phyloP scores from a whole-genome alignment of 2,329 filamentous ascomycete species.

The Ophiostoma australiae region DNA sequence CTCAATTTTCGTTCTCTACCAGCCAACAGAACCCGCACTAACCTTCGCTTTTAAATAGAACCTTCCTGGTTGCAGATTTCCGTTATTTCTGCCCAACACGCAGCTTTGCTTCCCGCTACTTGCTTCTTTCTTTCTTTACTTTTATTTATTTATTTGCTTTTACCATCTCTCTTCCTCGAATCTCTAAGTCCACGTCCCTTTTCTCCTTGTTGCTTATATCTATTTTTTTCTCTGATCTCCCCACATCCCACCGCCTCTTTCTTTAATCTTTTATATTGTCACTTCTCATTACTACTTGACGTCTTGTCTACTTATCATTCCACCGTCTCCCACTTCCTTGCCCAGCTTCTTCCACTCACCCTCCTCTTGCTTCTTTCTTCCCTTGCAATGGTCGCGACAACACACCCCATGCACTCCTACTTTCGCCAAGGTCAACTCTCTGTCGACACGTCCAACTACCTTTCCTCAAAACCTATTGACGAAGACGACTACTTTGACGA shows the following conservation, averaged over 20 bases:
- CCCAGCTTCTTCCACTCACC: not conserved
- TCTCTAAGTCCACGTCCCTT: not conserved
- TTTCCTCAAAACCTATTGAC: slow-evolving; percentile 52
- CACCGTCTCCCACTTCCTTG: slow-evolving; percentile 1
- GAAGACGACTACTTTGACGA: slow-evolving; percentile 59
- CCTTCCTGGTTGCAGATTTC: slow-evolving; percentile 14
- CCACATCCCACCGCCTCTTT: slow-evolving; percentile 8
- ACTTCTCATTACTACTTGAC: not conserved
- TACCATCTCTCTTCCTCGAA: not conserved
- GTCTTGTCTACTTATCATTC: slow-evolving; percentile 10
- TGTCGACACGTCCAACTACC: slow-evolving; percentile 45
- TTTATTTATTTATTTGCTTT: not conserved
- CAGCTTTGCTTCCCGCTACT: not conserved
- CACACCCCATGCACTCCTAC: slow-evolving; percentile 48
- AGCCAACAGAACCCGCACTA: slow-evolving; percentile 25
- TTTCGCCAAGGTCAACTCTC: slow-evolving; percentile 48
- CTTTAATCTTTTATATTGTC: not conserved
- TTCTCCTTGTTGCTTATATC: slow-evolving; percentile 4
- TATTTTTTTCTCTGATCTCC: slow-evolving; percentile 8
- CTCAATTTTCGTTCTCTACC: slow-evolving; percentile 20
- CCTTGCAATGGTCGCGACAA: slow-evolving; percentile 46
- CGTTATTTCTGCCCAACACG: slow-evolving; percentile 26
- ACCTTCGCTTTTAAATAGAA: slow-evolving; percentile 24
- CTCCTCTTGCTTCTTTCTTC: slow-evolving; percentile 1
- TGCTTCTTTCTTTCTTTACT: slow-evolving; percentile 4